These are phyloP conservation scores for Rubus idaeus DNA, from an alignment of 306 rosid genomes.

Conservation along the genomic window DNA sequence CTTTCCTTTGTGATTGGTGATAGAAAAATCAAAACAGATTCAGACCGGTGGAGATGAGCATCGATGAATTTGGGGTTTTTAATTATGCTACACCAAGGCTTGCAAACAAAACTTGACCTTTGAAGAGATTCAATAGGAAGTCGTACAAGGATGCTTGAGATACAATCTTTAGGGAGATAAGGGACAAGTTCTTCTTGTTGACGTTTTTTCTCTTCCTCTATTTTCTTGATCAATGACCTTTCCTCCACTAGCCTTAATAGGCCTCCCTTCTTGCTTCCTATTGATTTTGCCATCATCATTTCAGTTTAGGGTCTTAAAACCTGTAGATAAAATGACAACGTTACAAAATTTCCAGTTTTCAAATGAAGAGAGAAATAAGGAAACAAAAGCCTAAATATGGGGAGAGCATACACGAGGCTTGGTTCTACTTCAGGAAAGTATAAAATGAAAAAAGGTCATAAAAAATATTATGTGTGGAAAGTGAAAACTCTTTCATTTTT, in stretches of 20 bases:
- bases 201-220: conserved; percentile 34
- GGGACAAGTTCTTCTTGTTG: conserved; percentile 31
- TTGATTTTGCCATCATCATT: conserved; percentile 22
- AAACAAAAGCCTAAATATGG: neutral
- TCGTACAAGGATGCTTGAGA: conserved; percentile 41
- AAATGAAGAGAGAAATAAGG: neutral
- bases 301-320: neutral
- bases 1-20: conserved; percentile 6
- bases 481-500: too few species aligned
- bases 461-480: too few species aligned
- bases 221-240: conserved; percentile 30
- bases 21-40: conserved; percentile 46
- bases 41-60: conserved; percentile 34
- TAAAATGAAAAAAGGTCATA: neutral
- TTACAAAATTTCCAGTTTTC: neutral
- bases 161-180: conserved; percentile 42
- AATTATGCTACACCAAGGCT: conserved; percentile 41
- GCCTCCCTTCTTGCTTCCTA: conserved; percentile 23
- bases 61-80: conserved; percentile 30
- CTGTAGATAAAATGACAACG: conserved; percentile 7
- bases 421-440: neutral
- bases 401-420: neutral
- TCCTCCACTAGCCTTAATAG: conserved; percentile 33
- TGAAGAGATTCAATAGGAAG: conserved; percentile 52
- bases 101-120: conserved; percentile 48